A percentile compares a stretch with the other conserved stretches of the same genome.
Conservation (phyloP, 768 basidiomycete genomes). For the Phylloporus arenicola region DNA sequence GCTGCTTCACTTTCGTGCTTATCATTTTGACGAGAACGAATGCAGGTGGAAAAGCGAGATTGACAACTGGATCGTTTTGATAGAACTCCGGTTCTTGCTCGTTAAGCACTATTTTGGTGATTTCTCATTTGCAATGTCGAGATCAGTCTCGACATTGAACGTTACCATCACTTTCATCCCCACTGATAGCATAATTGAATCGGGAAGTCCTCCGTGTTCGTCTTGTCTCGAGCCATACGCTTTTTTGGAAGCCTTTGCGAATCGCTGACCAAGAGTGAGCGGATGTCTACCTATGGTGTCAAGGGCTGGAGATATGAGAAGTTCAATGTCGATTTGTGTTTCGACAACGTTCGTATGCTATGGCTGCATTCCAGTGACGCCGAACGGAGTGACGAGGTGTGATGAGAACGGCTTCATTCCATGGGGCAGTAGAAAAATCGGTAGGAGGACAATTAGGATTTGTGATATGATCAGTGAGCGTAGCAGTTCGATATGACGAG, state of each 20-base stretch:
- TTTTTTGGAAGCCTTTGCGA: neutral
- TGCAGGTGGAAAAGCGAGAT: no score
- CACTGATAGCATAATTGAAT: neutral
- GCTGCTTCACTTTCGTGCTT: no score
- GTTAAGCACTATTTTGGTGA: neutral
- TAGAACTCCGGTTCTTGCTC: no score
- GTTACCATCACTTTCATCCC: no score
- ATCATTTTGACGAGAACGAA: no score
- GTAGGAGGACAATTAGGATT: slow-evolving; percentile 12
- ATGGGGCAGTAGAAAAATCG: slow-evolving; percentile 25
- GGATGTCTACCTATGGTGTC: no score
- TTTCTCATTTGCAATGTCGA: neutral
- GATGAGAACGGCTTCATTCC: slow-evolving; percentile 32
- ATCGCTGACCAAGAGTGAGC: no score
- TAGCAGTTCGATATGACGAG: slow-evolving; percentile 26
- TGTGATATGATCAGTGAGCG: slow-evolving; percentile 14
- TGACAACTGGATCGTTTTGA: no score
- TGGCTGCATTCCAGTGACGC: slow-evolving; percentile 31
- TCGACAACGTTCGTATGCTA: neutral
- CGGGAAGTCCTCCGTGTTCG: neutral
- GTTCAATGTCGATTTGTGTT: neutral
- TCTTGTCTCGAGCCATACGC: neutral
- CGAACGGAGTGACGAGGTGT: slow-evolving; percentile 36
- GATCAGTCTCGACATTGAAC: no score
- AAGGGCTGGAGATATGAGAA: no score